Evolutionary conservation across 2,329 filamentous ascomycete genomes (phyloP).

Genomic region (Seiridium unicorne): DNA sequence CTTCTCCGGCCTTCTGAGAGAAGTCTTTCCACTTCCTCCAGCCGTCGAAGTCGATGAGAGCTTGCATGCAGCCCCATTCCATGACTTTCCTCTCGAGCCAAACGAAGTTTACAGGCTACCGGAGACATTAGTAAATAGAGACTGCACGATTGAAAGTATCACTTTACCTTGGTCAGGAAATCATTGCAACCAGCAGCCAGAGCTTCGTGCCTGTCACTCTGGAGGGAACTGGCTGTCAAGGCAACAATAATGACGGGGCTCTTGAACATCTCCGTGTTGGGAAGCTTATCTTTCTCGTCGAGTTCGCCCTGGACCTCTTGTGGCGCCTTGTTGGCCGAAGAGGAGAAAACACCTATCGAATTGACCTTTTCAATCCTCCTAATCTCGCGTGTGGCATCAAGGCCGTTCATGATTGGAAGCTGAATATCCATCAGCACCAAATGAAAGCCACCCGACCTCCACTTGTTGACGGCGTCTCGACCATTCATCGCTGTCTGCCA

Average conservation of each 20-base stretch:
- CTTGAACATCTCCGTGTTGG: constrained; percentile 75
- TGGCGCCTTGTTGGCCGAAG: constrained; percentile 56
- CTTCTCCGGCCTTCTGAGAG: constrained; percentile 43
- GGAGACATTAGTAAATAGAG: constrained; percentile 6
- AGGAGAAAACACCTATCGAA: constrained; percentile 85
- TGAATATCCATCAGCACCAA: constrained; percentile 98
- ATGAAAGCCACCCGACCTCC: constrained; percentile 90
- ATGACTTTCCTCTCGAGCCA: constrained; percentile 98
- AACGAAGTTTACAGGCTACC: constrained; percentile 89
- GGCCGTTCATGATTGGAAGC: constrained; percentile 90
- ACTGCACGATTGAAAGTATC: not conserved
- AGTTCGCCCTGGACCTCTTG: constrained; percentile 46
- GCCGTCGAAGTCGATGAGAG: constrained; percentile 95
- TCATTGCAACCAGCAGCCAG: constrained; percentile 96
- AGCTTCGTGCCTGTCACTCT: constrained; percentile 93
- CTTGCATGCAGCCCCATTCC: constrained; percentile 99
- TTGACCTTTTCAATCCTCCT: constrained; percentile 85
- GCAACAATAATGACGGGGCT: constrained; percentile 98
- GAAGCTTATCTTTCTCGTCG: constrained; percentile 66
- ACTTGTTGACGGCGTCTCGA: constrained; percentile 87
- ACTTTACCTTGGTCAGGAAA: constrained; percentile 87
- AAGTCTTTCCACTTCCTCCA: constrained; percentile 98
- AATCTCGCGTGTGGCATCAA: constrained; percentile 95
- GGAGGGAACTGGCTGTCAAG: constrained; percentile 87
- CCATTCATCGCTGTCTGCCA: constrained; percentile 99